phyloP scores from a whole-genome alignment of 441 rosid species.

The Adansonia gregorii region DNA sequence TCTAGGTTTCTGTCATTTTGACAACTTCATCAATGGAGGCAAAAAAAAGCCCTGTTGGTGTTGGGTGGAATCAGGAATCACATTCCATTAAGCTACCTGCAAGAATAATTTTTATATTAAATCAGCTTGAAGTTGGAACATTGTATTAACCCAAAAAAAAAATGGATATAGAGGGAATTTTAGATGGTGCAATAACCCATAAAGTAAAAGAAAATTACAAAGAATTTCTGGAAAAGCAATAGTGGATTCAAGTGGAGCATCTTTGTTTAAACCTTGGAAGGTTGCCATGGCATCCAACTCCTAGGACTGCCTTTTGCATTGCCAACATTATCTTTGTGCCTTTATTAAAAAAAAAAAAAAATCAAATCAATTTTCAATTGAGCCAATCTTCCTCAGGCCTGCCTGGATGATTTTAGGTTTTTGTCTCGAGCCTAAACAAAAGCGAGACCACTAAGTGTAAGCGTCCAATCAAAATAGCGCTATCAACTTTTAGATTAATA shows the following conservation, averaged over 20 bases:
- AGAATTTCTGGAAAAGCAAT: neutral
- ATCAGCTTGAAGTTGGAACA: no score
- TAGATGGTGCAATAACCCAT: no score
- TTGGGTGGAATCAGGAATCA: constrained; percentile 29
- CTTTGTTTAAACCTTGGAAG: neutral
- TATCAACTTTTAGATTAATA: no score
- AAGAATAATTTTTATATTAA: no score
- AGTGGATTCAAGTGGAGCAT: neutral
- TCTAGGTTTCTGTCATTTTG: constrained; percentile 9
- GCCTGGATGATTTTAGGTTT: no score
- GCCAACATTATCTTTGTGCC: neutral
- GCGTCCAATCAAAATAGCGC: no score
- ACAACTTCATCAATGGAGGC: neutral
- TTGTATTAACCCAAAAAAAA: no score
- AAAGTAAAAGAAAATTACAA: no score
- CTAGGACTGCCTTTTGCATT: neutral
- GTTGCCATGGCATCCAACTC: neutral
- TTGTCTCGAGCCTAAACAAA: no score
- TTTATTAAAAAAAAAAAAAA: neutral
- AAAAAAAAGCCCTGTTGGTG: neutral
- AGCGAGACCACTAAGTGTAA: no score
- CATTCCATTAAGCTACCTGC: constrained; percentile 18
- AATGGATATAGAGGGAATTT: neutral
- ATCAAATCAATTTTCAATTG: neutral
- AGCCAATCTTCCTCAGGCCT: neutral